Conservation (phyloP, 306 rosid species). For the Gynostemma pentaphyllum region DNA sequence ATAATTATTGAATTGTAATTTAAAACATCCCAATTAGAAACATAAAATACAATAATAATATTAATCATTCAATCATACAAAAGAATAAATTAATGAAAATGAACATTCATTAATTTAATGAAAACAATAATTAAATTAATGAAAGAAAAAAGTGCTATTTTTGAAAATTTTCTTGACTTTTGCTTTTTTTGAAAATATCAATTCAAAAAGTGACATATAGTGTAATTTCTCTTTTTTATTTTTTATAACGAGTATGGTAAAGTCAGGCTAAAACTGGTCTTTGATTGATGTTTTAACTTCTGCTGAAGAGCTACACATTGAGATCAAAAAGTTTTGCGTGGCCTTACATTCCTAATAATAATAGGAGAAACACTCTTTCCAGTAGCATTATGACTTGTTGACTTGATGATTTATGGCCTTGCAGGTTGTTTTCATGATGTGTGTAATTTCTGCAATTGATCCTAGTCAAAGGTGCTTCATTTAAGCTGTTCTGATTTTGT, state of each 20-base stretch:
- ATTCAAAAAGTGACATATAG: too few species aligned
- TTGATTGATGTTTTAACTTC: not conserved
- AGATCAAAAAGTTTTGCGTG: not conserved
- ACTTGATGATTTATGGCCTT: conserved; percentile 14
- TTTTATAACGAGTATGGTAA: not conserved
- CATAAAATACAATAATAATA: too few species aligned
- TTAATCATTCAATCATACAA: too few species aligned
- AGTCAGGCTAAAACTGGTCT: not conserved
- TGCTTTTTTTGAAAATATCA: too few species aligned
- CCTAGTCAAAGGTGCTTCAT: conserved; percentile 67
- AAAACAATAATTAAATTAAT: too few species aligned
- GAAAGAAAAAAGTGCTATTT: too few species aligned
- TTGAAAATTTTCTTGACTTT: too few species aligned
- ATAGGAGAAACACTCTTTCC: not conserved
- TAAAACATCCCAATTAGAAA: too few species aligned
- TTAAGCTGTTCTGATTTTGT: conserved; percentile 8
- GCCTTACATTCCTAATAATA: not conserved
- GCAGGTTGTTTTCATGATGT: conserved; percentile 91
- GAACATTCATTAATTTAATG: too few species aligned
- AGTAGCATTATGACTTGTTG: conserved; percentile 8
- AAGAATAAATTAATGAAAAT: too few species aligned
- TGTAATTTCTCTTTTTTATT: too few species aligned
- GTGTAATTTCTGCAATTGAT: conserved; percentile 74
- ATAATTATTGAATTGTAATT: too few species aligned
- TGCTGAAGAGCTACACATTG: not conserved